Percentiles rank a stretch among this genome's conserved stretches.
Evolutionary conservation across 805 yeast genomes (phyloP).

Genomic region (Yamadazyma phyllophila): DNA sequence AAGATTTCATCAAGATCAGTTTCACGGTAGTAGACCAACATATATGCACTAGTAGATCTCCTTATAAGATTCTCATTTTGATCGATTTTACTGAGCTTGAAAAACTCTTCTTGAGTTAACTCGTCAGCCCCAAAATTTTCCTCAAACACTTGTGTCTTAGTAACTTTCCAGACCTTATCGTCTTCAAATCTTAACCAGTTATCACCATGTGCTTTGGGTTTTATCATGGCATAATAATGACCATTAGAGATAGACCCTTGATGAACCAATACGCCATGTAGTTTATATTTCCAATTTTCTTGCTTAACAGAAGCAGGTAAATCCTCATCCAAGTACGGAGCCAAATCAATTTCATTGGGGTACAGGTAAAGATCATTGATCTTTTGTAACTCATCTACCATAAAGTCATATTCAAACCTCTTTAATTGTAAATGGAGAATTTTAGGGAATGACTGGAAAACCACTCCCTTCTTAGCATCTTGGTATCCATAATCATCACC

Average conservation of each 20-base stretch:
- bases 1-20: conserved; percentile 55
- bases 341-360: conserved; percentile 77
- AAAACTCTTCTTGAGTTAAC: conserved; percentile 46
- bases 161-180: conserved; percentile 87
- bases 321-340: conserved; percentile 70
- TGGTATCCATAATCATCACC: conserved; percentile 81
- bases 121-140: conserved; percentile 87
- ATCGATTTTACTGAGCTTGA: conserved; percentile 54
- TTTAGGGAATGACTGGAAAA: conserved; percentile 85
- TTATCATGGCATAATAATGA: conserved; percentile 92
- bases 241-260: conserved; percentile 96
- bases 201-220: conserved; percentile 62
- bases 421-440: conserved; percentile 91
- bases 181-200: conserved; percentile 93
- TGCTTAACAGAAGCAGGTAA: conserved; percentile 35
- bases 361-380: conserved; percentile 90
- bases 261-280: conserved; percentile 95
- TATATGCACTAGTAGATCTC: conserved; percentile 92
- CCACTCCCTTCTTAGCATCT: conserved; percentile 95
- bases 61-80: conserved; percentile 62
- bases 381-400: conserved; percentile 82
- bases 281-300: conserved; percentile 72
- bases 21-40: conserved; percentile 89
- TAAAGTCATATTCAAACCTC: conserved; percentile 91
- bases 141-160: conserved; percentile 80